Conservation (phyloP, 495 filamentous ascomycete genomes). For the Pseudoneurospora amorphoporcata region DNA sequence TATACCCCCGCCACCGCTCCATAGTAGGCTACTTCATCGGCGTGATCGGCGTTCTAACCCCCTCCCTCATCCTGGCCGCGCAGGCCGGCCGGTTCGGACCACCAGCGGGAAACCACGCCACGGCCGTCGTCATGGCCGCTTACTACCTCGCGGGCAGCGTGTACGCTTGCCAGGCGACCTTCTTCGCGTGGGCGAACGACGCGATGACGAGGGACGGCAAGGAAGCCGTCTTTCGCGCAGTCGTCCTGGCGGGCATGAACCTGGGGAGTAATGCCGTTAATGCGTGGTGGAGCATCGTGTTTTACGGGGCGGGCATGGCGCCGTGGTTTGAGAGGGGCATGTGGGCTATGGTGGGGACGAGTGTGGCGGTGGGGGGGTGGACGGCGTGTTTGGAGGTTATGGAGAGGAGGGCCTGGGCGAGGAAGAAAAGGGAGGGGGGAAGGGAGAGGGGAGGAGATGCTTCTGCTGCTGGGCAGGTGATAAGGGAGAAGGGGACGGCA, state of each 20-base stretch:
- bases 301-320: constrained; percentile 49
- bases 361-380: constrained; percentile 41
- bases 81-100: constrained; percentile 25
- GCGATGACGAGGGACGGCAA: constrained; percentile 30
- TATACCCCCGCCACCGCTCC: constrained; percentile 37
- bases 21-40: constrained; percentile 46
- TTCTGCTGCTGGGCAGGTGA: no score
- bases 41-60: constrained; percentile 36
- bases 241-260: constrained; percentile 49
- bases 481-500: no score
- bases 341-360: constrained; percentile 49
- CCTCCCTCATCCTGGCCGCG: constrained; percentile 38
- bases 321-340: constrained; percentile 49
- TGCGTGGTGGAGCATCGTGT: constrained; percentile 55
- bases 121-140: constrained; percentile 32
- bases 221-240: constrained; percentile 34
- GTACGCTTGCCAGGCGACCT: constrained; percentile 50
- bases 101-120: constrained; percentile 9
- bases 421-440: background rate
- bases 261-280: constrained; percentile 47
- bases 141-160: constrained; percentile 48
- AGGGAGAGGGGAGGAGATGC: no score
- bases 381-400: constrained; percentile 35
- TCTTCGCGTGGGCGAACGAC: constrained; percentile 55
- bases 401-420: constrained; percentile 24